Evolutionary conservation across 139 green algal genomes (phyloP).

Genomic region (Helicosporidium sp.): DNA sequence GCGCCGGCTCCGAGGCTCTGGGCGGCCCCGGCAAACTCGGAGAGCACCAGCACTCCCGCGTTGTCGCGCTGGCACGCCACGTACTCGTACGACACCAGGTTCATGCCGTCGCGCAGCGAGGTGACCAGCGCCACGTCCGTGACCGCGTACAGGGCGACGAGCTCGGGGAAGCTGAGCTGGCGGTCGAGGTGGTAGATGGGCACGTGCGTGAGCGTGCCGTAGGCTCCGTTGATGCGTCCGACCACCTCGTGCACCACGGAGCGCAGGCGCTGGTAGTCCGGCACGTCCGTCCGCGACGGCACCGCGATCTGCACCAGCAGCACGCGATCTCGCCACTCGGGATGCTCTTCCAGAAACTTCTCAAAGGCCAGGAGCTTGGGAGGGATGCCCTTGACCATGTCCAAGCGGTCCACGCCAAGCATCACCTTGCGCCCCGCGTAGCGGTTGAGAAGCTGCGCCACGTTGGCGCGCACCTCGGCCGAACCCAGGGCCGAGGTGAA

Average conservation of each 20-base stretch:
- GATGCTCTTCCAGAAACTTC: constrained; percentile 93
- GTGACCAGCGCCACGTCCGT: constrained; percentile 67
- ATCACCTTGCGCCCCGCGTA: constrained; percentile 82
- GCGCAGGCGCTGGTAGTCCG: constrained; percentile 83
- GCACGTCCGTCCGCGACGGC: constrained; percentile 79
- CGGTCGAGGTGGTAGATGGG: constrained; percentile 95
- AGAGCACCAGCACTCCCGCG: constrained; percentile 85
- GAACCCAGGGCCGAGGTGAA: constrained; percentile 72
- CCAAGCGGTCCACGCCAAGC: constrained; percentile 92
- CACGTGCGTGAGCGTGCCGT: constrained; percentile 86
- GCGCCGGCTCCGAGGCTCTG: constrained; percentile 69
- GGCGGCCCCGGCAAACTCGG: constrained; percentile 90
- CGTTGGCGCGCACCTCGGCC: constrained; percentile 61
- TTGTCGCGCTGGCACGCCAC: constrained; percentile 71
- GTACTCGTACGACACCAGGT: constrained; percentile 81
- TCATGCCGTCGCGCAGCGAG: constrained; percentile 76
- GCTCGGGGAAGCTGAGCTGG: constrained; percentile 78
- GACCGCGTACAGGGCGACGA: constrained; percentile 85
- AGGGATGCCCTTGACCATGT: constrained; percentile 99
- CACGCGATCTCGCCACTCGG: constrained; percentile 77
- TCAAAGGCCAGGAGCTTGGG: constrained; percentile 98
- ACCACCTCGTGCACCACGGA: constrained; percentile 96
- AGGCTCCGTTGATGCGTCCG: constrained; percentile 92
- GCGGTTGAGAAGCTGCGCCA: constrained; percentile 72
- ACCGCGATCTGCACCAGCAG: constrained; percentile 97